Evolutionary conservation across 495 filamentous ascomycete species (phyloP).

Genomic region (Aspergillus taichungensis): DNA sequence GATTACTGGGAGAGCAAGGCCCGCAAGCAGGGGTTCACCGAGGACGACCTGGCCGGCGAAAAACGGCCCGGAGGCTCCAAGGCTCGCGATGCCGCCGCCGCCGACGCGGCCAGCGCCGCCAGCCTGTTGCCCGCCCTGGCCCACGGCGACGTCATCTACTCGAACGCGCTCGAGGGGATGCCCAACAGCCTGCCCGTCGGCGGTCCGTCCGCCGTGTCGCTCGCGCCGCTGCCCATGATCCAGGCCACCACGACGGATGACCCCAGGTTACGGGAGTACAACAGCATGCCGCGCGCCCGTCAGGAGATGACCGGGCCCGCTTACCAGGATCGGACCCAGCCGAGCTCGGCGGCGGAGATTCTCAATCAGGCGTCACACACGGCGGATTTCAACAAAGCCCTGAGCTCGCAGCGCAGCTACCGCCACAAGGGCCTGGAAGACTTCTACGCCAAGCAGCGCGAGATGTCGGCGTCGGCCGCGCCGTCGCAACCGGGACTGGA

Average conservation of each 20-base stretch:
- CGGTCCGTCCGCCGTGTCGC: conserved; percentile 49
- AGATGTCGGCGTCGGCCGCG: conserved; percentile 50
- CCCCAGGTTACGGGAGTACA: conserved; percentile 70
- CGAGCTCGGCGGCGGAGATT: conserved; percentile 73
- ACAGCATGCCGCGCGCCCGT: conserved; percentile 70
- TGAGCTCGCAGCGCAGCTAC: conserved; percentile 65
- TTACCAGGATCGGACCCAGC: conserved; percentile 79
- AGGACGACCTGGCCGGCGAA: conserved; percentile 92
- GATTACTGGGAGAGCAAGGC: conserved; percentile 99
- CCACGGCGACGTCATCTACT: conserved; percentile 76
- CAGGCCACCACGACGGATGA: conserved; percentile 71
- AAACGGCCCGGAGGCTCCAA: conserved; percentile 91
- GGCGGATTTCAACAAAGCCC: conserved; percentile 78
- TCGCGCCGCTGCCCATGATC: conserved; percentile 76
- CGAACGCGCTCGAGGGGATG: conserved; percentile 56
- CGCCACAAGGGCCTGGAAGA: conserved; percentile 68
- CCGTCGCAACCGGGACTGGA: conserved; percentile 31
- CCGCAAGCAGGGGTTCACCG: conserved; percentile 94
- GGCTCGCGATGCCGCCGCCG: conserved; percentile 61
- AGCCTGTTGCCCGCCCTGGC: conserved; percentile 45
- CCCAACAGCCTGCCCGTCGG: conserved; percentile 64
- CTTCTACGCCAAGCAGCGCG: conserved; percentile 69
- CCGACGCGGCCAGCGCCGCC: conserved; percentile 35
- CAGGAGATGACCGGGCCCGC: conserved; percentile 85
- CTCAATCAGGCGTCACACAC: conserved; percentile 80